A percentile compares a stretch with the other conserved stretches of the same genome.
phyloP scores from a whole-genome alignment of 192 early-diverging fungal genomes.

The Mycoemilia scoparia region DNA sequence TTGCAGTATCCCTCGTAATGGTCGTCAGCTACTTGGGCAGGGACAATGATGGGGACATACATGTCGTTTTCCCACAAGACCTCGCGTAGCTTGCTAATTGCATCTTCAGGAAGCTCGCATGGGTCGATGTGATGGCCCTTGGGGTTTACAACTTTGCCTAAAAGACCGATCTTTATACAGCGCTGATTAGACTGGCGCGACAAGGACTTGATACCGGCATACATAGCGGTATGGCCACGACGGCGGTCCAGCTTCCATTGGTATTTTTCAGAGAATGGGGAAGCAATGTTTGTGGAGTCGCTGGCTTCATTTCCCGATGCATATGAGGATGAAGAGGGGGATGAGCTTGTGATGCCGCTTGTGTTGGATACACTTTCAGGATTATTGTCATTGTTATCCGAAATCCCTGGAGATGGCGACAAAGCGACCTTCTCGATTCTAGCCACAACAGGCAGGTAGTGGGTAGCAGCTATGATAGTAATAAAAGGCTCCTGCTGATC shows the following conservation, averaged over 20 bases:
- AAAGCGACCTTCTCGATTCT: background rate
- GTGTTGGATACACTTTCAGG: background rate
- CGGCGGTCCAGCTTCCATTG: slow-evolving; percentile 37
- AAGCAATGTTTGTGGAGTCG: background rate
- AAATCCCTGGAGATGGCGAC: background rate
- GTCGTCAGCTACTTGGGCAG: slow-evolving; percentile 42
- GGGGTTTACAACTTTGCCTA: slow-evolving; percentile 38
- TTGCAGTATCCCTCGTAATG: slow-evolving; percentile 99
- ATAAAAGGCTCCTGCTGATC: slow-evolving; percentile 10
- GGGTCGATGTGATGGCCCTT: slow-evolving; percentile 36
- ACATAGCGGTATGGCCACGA: slow-evolving; percentile 77
- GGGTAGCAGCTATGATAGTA: slow-evolving; percentile 26
- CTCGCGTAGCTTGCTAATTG: slow-evolving; percentile 32
- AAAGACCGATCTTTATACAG: slow-evolving; percentile 59
- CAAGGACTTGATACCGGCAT: slow-evolving; percentile 61
- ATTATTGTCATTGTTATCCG: background rate
- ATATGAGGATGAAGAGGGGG: background rate
- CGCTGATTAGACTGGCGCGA: slow-evolving; percentile 27
- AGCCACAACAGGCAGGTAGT: slow-evolving; percentile 19
- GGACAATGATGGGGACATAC: slow-evolving; percentile 63
- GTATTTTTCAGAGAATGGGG: slow-evolving; percentile 10
- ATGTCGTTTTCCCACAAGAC: slow-evolving; percentile 33
- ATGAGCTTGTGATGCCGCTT: background rate
- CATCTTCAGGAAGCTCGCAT: slow-evolving; percentile 28
- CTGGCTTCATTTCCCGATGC: background rate